Evolutionary conservation across 2,329 filamentous ascomycete genomes (phyloP), one percentile per base, ranked within the genome.

Genomic region (Fusarium circinatum): DNA sequence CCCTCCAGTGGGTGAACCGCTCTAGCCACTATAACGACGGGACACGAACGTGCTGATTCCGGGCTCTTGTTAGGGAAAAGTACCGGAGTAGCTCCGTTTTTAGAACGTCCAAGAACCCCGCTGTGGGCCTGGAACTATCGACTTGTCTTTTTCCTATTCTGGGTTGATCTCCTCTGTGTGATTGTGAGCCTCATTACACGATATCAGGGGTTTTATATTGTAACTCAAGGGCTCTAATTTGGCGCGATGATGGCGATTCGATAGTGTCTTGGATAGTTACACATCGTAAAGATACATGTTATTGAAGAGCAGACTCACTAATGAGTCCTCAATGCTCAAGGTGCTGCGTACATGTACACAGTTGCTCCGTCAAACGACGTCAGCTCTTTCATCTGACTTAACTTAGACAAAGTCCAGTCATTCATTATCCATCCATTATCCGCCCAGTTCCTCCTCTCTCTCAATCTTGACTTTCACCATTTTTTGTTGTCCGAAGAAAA

Each of bases 341-440:
- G 38, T 41, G 51, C 41, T 65, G 56, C 41, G 62, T 68, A 72
- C 71, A 74, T 74, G 71, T 74, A 68, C 71, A 71, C 67, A 74
- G 26, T 39, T 68, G 55, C 51, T 41, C 56, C 56, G n/a, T 51
- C 55, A 24, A n/a, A 34, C 38, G 44, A 74, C 42, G 18, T 20
- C 38, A 51, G 61, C 62, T 47, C 65, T 60, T 42, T 39, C 48
- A 38, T 64, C 68, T 48, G 20, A 15, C 49, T 52, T 26, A 32
- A 18, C 49, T 52, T 5, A 51, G 34, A 51, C 49, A 51, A 63
- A 62, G 20, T 39, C 56, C 42, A 28, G 51, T 47, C 55, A 45
- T 48, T 68, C 26, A 30, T 12, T 28, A 28, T 47, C 44, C 18
- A 70, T 24, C 67, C 56, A 72, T 62, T 59, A 65, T 45, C 41